phyloP scores from a whole-genome alignment of 2,329 filamentous ascomycete genomes.

The Clarireedia homoeocarpa region DNA sequence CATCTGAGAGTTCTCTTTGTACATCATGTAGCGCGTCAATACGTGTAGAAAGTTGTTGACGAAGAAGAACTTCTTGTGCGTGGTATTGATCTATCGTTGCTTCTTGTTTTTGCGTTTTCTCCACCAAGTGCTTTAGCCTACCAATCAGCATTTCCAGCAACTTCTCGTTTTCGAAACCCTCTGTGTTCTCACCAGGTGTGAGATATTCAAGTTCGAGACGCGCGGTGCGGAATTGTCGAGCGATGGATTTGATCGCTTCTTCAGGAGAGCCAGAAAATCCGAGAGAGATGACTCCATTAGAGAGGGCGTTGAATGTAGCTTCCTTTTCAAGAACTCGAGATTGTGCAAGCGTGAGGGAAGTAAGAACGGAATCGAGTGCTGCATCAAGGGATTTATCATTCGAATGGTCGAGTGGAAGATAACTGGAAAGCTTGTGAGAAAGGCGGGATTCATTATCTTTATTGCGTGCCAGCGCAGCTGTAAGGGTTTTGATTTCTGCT shows the following conservation, averaged over 20 bases:
- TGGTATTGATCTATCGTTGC: conserved; percentile 53
- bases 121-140: conserved; percentile 42
- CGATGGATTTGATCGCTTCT: conserved; percentile 36
- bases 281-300: conserved; percentile 38
- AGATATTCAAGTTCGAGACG: conserved; percentile 56
- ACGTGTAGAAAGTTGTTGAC: conserved; percentile 47
- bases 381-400: conserved; percentile 24
- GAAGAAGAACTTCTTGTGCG: conserved; percentile 45
- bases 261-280: conserved; percentile 42
- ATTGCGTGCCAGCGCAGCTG: conserved; percentile 20
- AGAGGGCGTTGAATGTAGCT: conserved; percentile 43
- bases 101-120: conserved; percentile 40
- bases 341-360: conserved; percentile 27
- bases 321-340: conserved; percentile 27
- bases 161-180: conserved; percentile 40
- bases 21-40: conserved; percentile 44
- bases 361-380: conserved; percentile 27
- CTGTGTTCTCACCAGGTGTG: conserved; percentile 48
- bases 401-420: conserved; percentile 20
- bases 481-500: conserved; percentile 22
- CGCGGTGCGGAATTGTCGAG: conserved; percentile 44
- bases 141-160: conserved; percentile 48
- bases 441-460: conserved; percentile 24
- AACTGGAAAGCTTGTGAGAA: conserved; percentile 22
- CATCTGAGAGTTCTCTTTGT: conserved; percentile 32